Base-by-base conservation (phyloP, 2,329 filamentous ascomycete genomes). In the Alternaria burnsii region DNA sequence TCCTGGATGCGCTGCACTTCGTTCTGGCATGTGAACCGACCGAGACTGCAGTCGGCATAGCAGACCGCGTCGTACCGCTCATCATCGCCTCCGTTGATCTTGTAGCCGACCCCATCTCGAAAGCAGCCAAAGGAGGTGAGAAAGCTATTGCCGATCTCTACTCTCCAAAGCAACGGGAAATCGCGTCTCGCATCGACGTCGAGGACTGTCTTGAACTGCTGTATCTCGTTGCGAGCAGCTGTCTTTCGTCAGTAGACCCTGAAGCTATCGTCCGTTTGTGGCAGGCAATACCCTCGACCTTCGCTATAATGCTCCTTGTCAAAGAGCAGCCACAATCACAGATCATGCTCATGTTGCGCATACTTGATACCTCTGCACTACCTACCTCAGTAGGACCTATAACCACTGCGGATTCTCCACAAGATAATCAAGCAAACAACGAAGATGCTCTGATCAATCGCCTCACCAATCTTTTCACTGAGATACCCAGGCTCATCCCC, bases 321-420 rank as follows among this genome's bases (percentile, higher is more conserved):
- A 86, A 86, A 30, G 88, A 88, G 55, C 90, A 93, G 61, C 85
- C 86, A 1, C 79, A 87, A 0, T 76, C 82, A 2, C 88, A 92
- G 51, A 89, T 91, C 54, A 79, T 86, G 1, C 82, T 84, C 28
- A 89, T 89, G 81, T 80, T 94, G 9, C 83, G 85, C 26, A 82
- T 94, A 48, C 79, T 95, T 2, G 84, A 85, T 36, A 91, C 89
- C 0, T 92, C 91, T 5, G 84, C 87, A 0, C 82, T 91, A 1
- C 79, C 85, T 0, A 79, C 82, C 2, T 89, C 87, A 1, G 87
- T 94, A 51, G 91, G 92, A 0, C 87, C 90, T 16, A 87, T 92
- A 54, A 75, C 78, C 22, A 77, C 80, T 32, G 80, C 82, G 80
- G 61, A 86, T 81, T 36, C 79, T 65, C 26, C 73, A 76, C 42